Percentiles rank a stretch among this genome's conserved stretches.
phyloP scores from a whole-genome alignment of 2,329 filamentous ascomycete species.

The Fusarium begoniae region DNA sequence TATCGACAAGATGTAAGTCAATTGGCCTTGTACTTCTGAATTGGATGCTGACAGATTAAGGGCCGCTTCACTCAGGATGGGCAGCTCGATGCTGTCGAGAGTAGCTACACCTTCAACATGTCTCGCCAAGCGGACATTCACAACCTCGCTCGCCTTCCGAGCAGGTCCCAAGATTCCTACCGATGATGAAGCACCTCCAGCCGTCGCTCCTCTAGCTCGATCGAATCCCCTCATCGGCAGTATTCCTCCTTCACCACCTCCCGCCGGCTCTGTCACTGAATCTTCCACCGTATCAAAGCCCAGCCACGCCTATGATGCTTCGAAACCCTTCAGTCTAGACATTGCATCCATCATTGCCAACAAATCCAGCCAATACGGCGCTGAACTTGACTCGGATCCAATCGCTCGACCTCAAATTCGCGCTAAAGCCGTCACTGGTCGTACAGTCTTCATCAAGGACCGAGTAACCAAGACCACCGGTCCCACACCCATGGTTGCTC shows the following conservation, averaged over 20 bases:
- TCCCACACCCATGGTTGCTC: conserved; percentile 55
- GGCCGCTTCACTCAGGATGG: conserved; percentile 41
- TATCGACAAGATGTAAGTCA: conserved; percentile 35
- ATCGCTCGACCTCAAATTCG: conserved; percentile 43
- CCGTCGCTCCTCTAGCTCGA: conserved; percentile 10
- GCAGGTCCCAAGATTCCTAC: conserved; percentile 22
- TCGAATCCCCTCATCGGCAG: background rate
- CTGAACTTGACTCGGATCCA: conserved; percentile 31
- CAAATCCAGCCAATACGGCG: conserved; percentile 40
- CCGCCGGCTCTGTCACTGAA: background rate
- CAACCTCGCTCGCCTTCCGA: conserved; percentile 45
- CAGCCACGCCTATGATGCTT: conserved; percentile 41
- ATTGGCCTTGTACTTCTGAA: rapidly evolving
- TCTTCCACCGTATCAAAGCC: background rate
- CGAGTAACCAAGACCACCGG: conserved; percentile 42
- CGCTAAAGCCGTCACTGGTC: conserved; percentile 48
- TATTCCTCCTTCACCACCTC: conserved; percentile 18
- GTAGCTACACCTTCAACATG: conserved; percentile 35
- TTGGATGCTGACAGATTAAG: conserved; percentile 30
- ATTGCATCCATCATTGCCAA: conserved; percentile 49
- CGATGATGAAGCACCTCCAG: conserved; percentile 1
- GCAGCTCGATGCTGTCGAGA: conserved; percentile 47
- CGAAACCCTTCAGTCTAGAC: conserved; percentile 44
- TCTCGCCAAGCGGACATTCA: conserved; percentile 43
- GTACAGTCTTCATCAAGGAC: conserved; percentile 51